These are phyloP conservation scores for Neoboletus magnificus DNA, from an alignment of 768 basidiomycete species.

Conservation along the genomic window DNA sequence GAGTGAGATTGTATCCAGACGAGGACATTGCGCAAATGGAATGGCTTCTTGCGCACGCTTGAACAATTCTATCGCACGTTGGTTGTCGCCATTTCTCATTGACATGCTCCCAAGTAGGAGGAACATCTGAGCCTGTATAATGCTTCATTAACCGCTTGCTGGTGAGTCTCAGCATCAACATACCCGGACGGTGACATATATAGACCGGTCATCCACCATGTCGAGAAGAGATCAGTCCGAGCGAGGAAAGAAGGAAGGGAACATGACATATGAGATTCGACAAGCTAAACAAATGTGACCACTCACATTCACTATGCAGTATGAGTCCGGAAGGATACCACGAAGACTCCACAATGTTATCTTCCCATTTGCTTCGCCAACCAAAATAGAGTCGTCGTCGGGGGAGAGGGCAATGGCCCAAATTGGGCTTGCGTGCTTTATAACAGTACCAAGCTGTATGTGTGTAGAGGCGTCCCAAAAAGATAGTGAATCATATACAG, in stretches of 20 bases:
- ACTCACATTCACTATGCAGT: not conserved
- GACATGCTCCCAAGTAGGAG: not conserved
- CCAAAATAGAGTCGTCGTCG: not conserved
- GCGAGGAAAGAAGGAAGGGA: too few relatives aligned
- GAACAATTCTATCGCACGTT: too few relatives aligned
- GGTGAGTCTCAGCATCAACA: not conserved
- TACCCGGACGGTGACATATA: constrained; percentile 3
- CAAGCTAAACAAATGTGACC: too few relatives aligned
- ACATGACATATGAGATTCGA: not conserved
- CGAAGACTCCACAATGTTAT: not conserved
- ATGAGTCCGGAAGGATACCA: not conserved
- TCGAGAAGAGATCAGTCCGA: not conserved
- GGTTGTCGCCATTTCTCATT: too few relatives aligned
- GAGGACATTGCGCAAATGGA: not conserved
- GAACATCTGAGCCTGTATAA: constrained; percentile 6
- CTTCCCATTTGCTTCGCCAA: not conserved
- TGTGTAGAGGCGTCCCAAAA: constrained; percentile 1
- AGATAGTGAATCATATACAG: fast-evolving
- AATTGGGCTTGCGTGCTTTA: not conserved
- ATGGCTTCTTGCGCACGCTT: not conserved
- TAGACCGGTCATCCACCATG: not conserved
- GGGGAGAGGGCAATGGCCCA: not conserved
- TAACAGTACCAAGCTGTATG: not conserved
- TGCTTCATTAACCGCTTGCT: not conserved
- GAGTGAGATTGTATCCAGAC: constrained; percentile 4